Evolutionary conservation across 1,139 yeast species (phyloP).

Genomic region (Yarrowia galli): DNA sequence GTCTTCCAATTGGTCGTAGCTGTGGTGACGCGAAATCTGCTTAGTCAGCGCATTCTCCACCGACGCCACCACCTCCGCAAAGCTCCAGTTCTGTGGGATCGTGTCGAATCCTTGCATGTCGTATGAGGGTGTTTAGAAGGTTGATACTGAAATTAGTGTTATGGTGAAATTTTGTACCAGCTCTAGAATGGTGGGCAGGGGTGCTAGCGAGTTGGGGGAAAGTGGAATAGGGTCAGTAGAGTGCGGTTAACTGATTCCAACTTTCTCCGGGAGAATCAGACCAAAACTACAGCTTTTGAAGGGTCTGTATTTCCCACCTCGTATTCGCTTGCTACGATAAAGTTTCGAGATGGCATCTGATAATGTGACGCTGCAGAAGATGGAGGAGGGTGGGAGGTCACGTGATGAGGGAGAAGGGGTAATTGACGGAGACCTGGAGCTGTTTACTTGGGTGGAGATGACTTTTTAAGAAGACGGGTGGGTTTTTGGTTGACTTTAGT

Average conservation of each 20-base stretch:
- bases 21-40: not conserved
- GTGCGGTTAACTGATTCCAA: not conserved
- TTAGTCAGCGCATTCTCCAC: slow-evolving; percentile 2
- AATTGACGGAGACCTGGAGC: no score
- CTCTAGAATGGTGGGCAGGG: no score
- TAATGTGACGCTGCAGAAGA: not conserved
- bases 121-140: not conserved
- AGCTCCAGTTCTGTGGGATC: not conserved
- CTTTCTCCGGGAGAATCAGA: not conserved
- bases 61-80: not conserved
- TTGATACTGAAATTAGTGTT: no score
- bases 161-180: not conserved
- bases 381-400: not conserved
- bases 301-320: not conserved
- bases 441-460: no score
- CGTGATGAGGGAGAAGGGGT: no score
- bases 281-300: no score
- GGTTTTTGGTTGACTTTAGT: no score
- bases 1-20: slow-evolving; percentile 13
- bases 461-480: not conserved
- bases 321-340: slow-evolving; percentile 18
- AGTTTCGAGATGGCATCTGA: slow-evolving; percentile 11
- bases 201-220: no score
- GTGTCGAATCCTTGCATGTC: slow-evolving; percentile 5
- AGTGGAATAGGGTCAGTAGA: no score